Evolutionary conservation across 2,329 filamentous ascomycete genomes (phyloP), one percentile per base, ranked within the genome.

Genomic region (Penicillium sp.): DNA sequence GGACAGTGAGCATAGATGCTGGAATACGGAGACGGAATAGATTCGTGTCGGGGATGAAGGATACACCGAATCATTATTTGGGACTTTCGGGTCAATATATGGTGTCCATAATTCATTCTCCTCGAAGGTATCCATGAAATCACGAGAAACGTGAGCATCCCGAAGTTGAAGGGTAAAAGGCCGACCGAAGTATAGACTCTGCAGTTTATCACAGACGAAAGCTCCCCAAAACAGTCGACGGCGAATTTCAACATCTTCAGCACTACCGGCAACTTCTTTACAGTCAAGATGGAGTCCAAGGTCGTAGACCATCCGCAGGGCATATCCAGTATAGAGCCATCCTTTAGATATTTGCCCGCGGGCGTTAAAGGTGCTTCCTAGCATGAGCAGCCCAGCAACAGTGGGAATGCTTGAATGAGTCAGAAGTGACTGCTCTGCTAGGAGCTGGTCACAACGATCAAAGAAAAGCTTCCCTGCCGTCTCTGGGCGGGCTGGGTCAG

Each of bases 101-200:
- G 50, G 50, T 16, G 48, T 59, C 64, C 65, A 71, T 19, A 63
- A 31, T 45, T 72, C 68, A 26, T 64, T 63, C 49, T 71, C 70
- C 52, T 73, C 66, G 41, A 65, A 63, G 4, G 66, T 70, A 51
- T 72, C 68, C 57, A 70, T 62, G 22, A 72, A 69, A 26, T 68
- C 65, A 35, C 61, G 66, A 14, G 68, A 70, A 7, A 72, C 68
- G 48, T 67, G 64, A 13, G 62, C 62, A 47, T 71, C 68, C 10
- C 62, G 57, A 3, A 71, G 55, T 27, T 63, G 59, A 27, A 73
- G 68, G 9, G 63, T 77, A 0, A 76, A 77, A 0, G 81, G 83
- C 1, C 81, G 76, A 0, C 82, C 83, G 58, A 83, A 78, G 49
- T 84, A 85, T 0, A 85, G 64, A 39, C 76, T 80, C 58, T 85